Base-by-base conservation (phyloP, 768 basidiomycete genomes). In the Tricholoma hemisulphureum region DNA sequence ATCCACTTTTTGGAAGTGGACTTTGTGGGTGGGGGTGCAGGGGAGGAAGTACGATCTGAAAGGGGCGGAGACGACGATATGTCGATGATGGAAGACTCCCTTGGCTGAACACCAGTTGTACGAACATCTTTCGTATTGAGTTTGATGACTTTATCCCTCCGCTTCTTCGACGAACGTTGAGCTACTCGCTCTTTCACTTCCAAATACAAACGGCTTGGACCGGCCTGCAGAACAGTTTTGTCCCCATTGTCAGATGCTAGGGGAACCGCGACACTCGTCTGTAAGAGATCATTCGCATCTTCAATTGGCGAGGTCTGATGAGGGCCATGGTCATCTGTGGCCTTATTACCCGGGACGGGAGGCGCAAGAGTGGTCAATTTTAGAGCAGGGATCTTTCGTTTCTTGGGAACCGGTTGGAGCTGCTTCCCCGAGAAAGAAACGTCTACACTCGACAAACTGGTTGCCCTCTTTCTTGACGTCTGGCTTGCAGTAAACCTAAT, bases 281-380 rank as follows among this genome's bases (percentile, higher is more conserved):
- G n/a, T 32, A 32, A 16, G n/a, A 58, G 14, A 31, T 58, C 57
- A 57, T 68, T 71, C 8, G 61, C 53, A 29, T 75, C 73, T 60
- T 75, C 73, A 51, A 77, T 73, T 4, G 73, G 71, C 6, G 74
- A 76, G 10, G 69, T 72, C 18, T 67, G n/a, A n/a, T n/a, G 67
- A 31, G 64, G 63, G 39, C 63, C 63, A 26, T 52, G 46, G 4
- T 10, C 20, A 29, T 35, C 23, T 16, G 48, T 26, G 24, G 39
- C 49, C 6, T 39, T 34, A 6, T 28, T 29, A 28, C 4, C 11
- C 4, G 18, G 53, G 52, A 50, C 49, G 1, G 34, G 29, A 9
- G 52, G 57, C 11, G 32, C 32, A 11, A 62, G 52, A 16, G 51
- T 31, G 13, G 41, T 53, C 57, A 65, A 29, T 34, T 63, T 56